These are phyloP conservation scores for Tetrahymena thermophila DNA, from an alignment of 73 alveolate species.

Conservation along the genomic window DNA sequence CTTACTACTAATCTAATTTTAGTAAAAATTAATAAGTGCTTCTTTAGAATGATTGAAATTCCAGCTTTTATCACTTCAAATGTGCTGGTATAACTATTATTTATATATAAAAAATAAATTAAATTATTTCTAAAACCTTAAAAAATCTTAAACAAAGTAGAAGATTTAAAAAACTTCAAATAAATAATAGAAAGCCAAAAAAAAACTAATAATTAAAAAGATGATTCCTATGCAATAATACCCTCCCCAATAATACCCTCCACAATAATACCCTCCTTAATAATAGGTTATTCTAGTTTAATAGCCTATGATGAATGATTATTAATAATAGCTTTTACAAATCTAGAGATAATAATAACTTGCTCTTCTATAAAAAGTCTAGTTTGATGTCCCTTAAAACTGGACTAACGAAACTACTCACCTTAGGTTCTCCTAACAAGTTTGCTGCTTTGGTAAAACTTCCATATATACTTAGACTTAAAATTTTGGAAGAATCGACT, in stretches of 20 bases:
- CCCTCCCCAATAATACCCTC: too few relatives aligned
- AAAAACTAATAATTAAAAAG: background rate
- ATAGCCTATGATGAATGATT: background rate
- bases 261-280: background rate
- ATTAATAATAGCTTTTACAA: background rate
- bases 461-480: background rate
- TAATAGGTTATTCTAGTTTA: background rate
- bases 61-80: background rate
- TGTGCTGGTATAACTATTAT: background rate
- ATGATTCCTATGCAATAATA: background rate
- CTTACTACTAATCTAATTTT: too few relatives aligned
- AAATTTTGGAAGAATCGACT: background rate
- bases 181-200: background rate
- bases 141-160: background rate
- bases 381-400: background rate
- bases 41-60: background rate
- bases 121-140: background rate
- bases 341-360: background rate
- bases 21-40: too few relatives aligned
- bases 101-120: background rate
- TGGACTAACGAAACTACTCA: background rate
- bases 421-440: background rate
- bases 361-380: background rate
- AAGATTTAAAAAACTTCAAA: background rate
- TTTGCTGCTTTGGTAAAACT: background rate